These are phyloP conservation scores for Micractinium sp. DNA, from an alignment of 139 green algal genomes.

Conservation along the genomic window DNA sequence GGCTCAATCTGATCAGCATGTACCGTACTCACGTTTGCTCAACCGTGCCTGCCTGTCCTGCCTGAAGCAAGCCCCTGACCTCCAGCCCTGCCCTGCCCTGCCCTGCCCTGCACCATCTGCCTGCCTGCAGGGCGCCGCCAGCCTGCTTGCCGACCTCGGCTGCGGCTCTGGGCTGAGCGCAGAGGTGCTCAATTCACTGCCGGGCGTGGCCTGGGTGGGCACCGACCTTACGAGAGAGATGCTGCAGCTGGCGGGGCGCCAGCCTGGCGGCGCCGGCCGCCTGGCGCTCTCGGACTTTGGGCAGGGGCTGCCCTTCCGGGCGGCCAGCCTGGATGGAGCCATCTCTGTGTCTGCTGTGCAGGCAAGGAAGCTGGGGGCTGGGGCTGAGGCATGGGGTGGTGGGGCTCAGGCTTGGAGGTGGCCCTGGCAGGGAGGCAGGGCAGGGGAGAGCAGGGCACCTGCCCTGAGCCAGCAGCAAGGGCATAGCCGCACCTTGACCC, in stretches of 20 bases:
- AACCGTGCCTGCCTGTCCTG: neutral
- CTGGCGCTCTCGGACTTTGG: conserved; percentile 80
- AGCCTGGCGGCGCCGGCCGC: neutral
- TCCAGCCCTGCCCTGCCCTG: neutral
- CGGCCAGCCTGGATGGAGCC: conserved; percentile 77
- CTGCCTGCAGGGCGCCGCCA: neutral
- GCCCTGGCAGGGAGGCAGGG: too few relatives aligned
- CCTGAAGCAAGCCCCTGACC: neutral
- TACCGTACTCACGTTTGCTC: too few relatives aligned
- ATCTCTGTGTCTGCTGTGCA: conserved; percentile 65
- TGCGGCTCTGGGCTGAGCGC: conserved; percentile 93
- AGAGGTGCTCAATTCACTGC: conserved; percentile 45
- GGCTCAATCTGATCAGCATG: neutral
- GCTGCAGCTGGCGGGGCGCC: conserved; percentile 48
- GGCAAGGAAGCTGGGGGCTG: neutral
- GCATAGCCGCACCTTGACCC: too few relatives aligned
- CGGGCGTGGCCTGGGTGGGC: conserved; percentile 88
- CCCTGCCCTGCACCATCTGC: neutral
- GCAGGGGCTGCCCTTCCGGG: conserved; percentile 81
- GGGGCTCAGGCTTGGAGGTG: too few relatives aligned
- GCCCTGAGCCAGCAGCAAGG: too few relatives aligned
- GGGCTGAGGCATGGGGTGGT: neutral
- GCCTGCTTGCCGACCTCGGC: conserved; percentile 79
- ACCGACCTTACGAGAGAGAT: conserved; percentile 88
- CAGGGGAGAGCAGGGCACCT: too few relatives aligned